phyloP scores from a whole-genome alignment of 2,329 filamentous ascomycete species.

The Diaporthe longicolla region DNA sequence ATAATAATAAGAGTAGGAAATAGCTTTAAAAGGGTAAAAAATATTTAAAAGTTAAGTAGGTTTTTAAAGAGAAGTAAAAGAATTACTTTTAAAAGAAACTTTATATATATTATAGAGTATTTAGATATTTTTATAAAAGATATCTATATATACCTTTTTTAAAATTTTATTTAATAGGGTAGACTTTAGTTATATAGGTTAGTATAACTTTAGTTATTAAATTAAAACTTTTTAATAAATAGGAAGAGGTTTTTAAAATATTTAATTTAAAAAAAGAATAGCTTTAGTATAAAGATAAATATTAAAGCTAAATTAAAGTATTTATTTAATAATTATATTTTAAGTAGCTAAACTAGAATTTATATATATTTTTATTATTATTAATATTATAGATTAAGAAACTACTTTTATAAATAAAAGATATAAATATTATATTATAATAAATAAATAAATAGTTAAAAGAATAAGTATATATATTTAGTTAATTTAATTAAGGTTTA shows the following conservation, averaged over 20 bases:
- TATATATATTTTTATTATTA: background rate
- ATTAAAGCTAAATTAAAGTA: background rate
- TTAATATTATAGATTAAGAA: background rate
- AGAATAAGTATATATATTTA: background rate
- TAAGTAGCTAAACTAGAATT: background rate
- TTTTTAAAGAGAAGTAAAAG: background rate
- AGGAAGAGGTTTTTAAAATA: background rate
- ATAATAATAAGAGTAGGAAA: too few species aligned
- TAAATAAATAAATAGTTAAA: background rate
- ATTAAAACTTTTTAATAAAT: background rate
- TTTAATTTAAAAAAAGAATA: background rate
- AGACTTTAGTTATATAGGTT: fast-evolving
- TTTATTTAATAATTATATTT: background rate
- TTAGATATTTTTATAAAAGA: background rate
- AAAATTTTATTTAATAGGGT: background rate
- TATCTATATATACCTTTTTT: background rate
- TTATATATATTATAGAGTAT: background rate
- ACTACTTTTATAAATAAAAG: background rate
- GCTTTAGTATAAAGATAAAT: background rate
- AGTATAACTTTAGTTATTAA: background rate
- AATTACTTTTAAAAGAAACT: background rate
- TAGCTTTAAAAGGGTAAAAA: background rate
- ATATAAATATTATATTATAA: background rate
- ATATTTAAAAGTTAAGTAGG: background rate
- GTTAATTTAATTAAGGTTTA: background rate